phyloP scores from a whole-genome alignment of 306 rosid species.

The Alnus rubra region DNA sequence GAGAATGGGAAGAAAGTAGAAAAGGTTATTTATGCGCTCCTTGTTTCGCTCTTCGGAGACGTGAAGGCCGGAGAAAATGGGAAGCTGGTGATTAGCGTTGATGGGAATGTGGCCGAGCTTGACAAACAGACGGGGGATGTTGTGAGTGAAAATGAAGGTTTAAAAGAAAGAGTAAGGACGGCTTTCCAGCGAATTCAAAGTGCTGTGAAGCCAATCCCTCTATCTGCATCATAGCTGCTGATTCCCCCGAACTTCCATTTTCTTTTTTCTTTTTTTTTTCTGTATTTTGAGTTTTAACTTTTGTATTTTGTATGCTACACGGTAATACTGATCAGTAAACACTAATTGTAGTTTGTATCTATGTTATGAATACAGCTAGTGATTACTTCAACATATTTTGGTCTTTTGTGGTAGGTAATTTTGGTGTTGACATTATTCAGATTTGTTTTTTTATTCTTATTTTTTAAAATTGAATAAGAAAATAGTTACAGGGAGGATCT shows the following conservation, averaged over 20 bases:
- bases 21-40: no score
- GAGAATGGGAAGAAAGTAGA: no score
- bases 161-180: slow-evolving; percentile 73
- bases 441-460: no score
- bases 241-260: neutral
- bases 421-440: no score
- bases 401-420: no score
- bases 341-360: neutral
- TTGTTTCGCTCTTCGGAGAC: no score
- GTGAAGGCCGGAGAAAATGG: no score
- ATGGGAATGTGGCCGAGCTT: no score
- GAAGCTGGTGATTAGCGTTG: no score
- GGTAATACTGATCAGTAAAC: neutral
- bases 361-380: neutral
- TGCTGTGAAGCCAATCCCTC: slow-evolving; percentile 85
- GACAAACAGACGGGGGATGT: no score
- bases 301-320: neutral
- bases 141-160: slow-evolving; percentile 87
- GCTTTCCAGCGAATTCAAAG: slow-evolving; percentile 75
- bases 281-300: neutral
- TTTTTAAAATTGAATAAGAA: no score
- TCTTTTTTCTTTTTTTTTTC: neutral
- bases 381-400: neutral
- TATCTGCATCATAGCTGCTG: slow-evolving; percentile 44
- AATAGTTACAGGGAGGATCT: no score